Conservation (phyloP, 2,329 filamentous ascomycete genomes). For the Neopestalotiopsis sp. region DNA sequence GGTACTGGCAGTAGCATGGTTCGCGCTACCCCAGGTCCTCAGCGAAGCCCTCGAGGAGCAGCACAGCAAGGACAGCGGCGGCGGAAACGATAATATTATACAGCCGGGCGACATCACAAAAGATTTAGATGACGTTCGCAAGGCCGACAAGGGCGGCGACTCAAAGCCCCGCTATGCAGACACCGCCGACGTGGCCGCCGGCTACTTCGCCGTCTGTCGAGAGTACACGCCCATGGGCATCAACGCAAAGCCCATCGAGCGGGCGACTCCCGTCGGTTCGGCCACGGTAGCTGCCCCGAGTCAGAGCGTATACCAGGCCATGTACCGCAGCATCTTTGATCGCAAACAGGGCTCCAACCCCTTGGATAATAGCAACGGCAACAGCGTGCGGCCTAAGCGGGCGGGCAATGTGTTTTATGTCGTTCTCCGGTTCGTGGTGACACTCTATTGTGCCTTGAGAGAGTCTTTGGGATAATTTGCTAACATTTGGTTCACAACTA, state of each 20-base stretch:
- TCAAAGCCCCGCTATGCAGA: slow-evolving; percentile 60
- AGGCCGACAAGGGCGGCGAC: slow-evolving; percentile 62
- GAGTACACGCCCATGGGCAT: slow-evolving; percentile 92
- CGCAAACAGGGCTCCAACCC: slow-evolving; percentile 63
- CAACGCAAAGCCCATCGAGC: slow-evolving; percentile 90
- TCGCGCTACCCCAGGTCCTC: slow-evolving; percentile 64
- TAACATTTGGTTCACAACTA: slow-evolving; percentile 40
- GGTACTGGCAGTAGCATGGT: slow-evolving; percentile 66
- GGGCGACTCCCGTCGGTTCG: slow-evolving; percentile 79
- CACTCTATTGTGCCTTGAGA: neutral
- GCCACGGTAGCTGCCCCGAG: slow-evolving; percentile 78
- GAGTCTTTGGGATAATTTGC: neutral
- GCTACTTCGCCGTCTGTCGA: slow-evolving; percentile 93
- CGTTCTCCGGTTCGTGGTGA: slow-evolving; percentile 72
- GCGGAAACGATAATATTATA: slow-evolving; percentile 52
- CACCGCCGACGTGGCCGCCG: slow-evolving; percentile 81
- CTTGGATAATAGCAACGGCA: slow-evolving; percentile 52
- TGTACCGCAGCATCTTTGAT: slow-evolving; percentile 97
- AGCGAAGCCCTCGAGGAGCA: slow-evolving; percentile 42
- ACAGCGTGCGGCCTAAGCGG: slow-evolving; percentile 62
- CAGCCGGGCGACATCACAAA: slow-evolving; percentile 69
- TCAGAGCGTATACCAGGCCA: slow-evolving; percentile 95
- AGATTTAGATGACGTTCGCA: slow-evolving; percentile 66
- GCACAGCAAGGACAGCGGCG: slow-evolving; percentile 32
- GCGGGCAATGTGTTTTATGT: slow-evolving; percentile 93